phyloP scores from a whole-genome alignment of 495 filamentous ascomycete genomes.

The Lophiostoma macrostomum region DNA sequence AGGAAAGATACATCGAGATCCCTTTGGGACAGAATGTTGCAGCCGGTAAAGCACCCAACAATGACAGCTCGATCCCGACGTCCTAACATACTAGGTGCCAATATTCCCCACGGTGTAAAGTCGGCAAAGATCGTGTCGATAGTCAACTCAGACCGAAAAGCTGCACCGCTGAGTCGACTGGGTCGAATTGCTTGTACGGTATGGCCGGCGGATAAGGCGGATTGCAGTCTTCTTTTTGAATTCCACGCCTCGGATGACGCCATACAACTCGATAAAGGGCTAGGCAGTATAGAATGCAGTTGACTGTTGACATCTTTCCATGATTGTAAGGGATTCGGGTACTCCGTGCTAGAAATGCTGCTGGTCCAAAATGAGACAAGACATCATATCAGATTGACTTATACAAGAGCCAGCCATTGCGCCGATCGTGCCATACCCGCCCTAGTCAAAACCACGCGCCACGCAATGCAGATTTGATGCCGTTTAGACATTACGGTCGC shows the following conservation, averaged over 20 bases:
- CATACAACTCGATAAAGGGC: conserved; percentile 30
- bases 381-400: too few relatives aligned
- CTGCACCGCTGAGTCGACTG: too few relatives aligned
- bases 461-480: conserved; percentile 23
- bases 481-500: conserved; percentile 34
- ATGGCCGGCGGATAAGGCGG: too few relatives aligned
- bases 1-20: conserved; percentile 12
- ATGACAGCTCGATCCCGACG: too few relatives aligned
- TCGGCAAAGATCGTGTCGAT: too few relatives aligned
- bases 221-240: too few relatives aligned
- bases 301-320: conserved; percentile 5
- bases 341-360: too few relatives aligned
- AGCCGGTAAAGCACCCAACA: conserved; percentile 5
- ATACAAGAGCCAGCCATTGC: too few relatives aligned
- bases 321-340: neutral
- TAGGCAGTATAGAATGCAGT: conserved; percentile 33
- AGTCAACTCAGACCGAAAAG: too few relatives aligned
- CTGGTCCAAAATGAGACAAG: too few relatives aligned
- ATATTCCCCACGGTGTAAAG: conserved; percentile 5
- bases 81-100: neutral
- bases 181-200: too few relatives aligned
- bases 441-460: conserved; percentile 17
- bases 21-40: conserved; percentile 8
- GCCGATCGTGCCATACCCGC: neutral
- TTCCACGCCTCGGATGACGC: too few relatives aligned